Conservation (phyloP, 257 asterid genomes). For the Solanum gandarillasii region DNA sequence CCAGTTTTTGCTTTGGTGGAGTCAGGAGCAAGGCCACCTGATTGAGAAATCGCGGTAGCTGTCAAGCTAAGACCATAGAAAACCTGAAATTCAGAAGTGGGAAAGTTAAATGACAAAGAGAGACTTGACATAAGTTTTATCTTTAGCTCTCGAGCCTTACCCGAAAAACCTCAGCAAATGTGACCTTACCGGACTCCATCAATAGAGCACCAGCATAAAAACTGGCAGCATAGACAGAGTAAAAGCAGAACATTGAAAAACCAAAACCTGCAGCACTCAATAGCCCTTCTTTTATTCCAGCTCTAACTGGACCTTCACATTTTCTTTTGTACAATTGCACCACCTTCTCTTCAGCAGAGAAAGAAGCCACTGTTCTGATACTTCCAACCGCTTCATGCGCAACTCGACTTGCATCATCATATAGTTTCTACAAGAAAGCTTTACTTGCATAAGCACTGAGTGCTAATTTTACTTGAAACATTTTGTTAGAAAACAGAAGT, state of each 20-base stretch:
- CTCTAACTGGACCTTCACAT: slow-evolving; percentile 66
- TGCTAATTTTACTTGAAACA: slow-evolving; percentile 11
- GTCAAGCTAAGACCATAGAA: slow-evolving; percentile 87
- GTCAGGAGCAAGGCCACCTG: slow-evolving; percentile 74
- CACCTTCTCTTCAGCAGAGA: slow-evolving; percentile 80
- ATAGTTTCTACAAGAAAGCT: slow-evolving; percentile 38
- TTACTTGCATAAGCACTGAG: not conserved
- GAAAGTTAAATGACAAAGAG: not conserved
- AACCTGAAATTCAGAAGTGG: slow-evolving; percentile 31
- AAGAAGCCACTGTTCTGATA: slow-evolving; percentile 82
- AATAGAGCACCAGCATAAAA: slow-evolving; percentile 90
- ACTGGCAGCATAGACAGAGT: slow-evolving; percentile 67
- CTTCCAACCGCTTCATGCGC: slow-evolving; percentile 84
- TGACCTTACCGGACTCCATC: slow-evolving; percentile 49
- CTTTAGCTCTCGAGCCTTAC: slow-evolving; percentile 27
- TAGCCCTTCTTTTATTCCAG: slow-evolving; percentile 62
- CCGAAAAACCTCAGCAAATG: slow-evolving; percentile 67
- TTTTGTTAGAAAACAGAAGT: slow-evolving; percentile 15
- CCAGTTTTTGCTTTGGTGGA: slow-evolving; percentile 77
- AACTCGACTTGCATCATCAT: slow-evolving; percentile 82
- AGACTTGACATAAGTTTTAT: not conserved
- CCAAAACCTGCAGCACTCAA: slow-evolving; percentile 74
- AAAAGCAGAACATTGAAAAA: slow-evolving; percentile 41
- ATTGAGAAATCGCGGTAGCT: slow-evolving; percentile 75
- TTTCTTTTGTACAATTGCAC: slow-evolving; percentile 54